These are phyloP conservation scores for Juglanconis oblonga DNA, from an alignment of 2,329 filamentous ascomycete genomes.

Conservation along the genomic window DNA sequence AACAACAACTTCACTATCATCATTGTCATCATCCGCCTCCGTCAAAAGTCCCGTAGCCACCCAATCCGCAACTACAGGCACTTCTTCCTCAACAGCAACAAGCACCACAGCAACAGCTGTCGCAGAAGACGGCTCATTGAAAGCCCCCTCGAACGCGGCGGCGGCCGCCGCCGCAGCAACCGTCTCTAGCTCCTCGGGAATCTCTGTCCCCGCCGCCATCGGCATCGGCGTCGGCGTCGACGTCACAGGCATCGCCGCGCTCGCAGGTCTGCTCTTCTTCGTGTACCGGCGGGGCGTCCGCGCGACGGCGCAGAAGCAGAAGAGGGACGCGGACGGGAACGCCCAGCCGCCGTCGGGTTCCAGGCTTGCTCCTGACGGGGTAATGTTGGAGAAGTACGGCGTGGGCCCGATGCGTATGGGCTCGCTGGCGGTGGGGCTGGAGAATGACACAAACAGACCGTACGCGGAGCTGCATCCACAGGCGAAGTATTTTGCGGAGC, in stretches of 20 bases:
- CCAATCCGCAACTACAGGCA: too few relatives aligned
- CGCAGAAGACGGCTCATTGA: background rate
- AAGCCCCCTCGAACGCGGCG: background rate
- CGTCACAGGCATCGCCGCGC: slow-evolving; percentile 26
- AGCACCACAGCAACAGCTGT: too few relatives aligned
- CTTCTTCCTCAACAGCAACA: too few relatives aligned
- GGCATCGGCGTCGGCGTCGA: slow-evolving; percentile 27
- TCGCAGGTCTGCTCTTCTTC: slow-evolving; percentile 12
- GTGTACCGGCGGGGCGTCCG: background rate
- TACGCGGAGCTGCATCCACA: background rate
- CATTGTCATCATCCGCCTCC: too few relatives aligned
- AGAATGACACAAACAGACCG: background rate
- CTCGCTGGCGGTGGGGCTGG: background rate
- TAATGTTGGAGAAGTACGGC: background rate
- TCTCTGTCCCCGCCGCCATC: background rate
- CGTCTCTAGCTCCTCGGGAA: background rate
- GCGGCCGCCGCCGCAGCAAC: background rate
- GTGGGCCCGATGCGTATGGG: too few relatives aligned
- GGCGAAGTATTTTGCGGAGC: background rate
- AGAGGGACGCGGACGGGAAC: background rate
- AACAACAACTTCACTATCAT: background rate
- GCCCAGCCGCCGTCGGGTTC: background rate
- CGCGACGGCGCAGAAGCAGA: background rate
- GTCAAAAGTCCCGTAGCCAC: too few relatives aligned
- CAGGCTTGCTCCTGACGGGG: background rate